Evolutionary conservation across 2,329 filamentous ascomycete species (phyloP), one percentile per base, ranked within the genome.

Genomic region (Colletotrichum truncatum): DNA sequence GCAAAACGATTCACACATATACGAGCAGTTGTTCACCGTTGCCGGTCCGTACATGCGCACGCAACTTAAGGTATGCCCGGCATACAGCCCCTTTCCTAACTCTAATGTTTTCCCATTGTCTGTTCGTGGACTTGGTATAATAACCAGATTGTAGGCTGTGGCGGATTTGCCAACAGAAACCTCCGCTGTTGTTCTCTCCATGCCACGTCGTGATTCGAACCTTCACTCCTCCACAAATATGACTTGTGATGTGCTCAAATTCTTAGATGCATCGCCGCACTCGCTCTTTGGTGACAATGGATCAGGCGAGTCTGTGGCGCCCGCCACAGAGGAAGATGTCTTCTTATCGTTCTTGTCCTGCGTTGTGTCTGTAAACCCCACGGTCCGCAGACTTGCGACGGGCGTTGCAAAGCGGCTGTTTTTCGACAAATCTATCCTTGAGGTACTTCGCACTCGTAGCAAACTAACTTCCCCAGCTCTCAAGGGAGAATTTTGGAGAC

Each of bases 1-100:
- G 53, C 81, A 86, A 63, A 75, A 79, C 4, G 79, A 85, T 67
- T 73, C 82, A 10, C 74, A 80, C 9, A 78, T 80, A 49, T 90
- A 87, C 68, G 76, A 81, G 38, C 80, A 80, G n/a, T 75, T 91
- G 3, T 90, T 89, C 71, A 74, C 78, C 6, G 82, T 82, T 23
- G 83, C 84, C 4, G 81, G 87, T 4, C 82, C 84, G 0, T 89
- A 88, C 64, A 84, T 90, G 72, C 84, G 84, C 65, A 74, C 74
- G 14, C 85, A 88, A 70, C 70, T 91, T 12, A 84, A 87, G 81
- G 87, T 89, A 73, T 69, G 77, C 69, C 23, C 4, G 11, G 18
- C 14, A 36, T 11, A 11, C 5, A 38, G 10, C 12, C 11, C 6
- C 12, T 26, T 46, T 36, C 43, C 12, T 26, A 32, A 4, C 21